Evolutionary conservation across 768 basidiomycete species (phyloP).

Genomic region (Rhizopogon vesiculosus): DNA sequence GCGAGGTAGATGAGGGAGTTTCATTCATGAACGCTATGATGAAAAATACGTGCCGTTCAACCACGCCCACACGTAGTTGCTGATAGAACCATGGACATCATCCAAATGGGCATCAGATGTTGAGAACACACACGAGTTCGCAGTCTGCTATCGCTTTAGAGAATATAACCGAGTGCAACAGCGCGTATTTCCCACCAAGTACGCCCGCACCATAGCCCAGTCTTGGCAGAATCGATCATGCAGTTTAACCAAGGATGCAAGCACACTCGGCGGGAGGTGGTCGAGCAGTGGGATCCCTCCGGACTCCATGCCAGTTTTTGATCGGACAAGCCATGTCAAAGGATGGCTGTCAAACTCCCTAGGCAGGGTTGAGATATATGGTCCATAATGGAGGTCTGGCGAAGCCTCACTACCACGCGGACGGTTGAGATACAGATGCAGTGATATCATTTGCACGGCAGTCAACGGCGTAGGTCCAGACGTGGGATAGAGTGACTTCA

Average conservation of each 20-base stretch:
- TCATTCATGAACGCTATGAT: not conserved
- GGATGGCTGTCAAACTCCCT: slow-evolving; percentile 73
- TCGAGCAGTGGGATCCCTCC: slow-evolving; percentile 31
- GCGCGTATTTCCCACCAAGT: slow-evolving; percentile 42
- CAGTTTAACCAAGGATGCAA: slow-evolving; percentile 36
- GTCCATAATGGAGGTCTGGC: slow-evolving; percentile 54
- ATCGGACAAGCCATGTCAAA: slow-evolving; percentile 60
- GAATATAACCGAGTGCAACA: not conserved
- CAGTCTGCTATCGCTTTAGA: not conserved
- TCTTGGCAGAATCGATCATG: slow-evolving; percentile 50
- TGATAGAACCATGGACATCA: slow-evolving; percentile 7
- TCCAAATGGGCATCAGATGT: not conserved
- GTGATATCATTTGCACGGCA: slow-evolving; percentile 71
- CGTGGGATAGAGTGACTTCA: slow-evolving; percentile 53
- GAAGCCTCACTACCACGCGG: slow-evolving; percentile 40
- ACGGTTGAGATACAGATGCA: slow-evolving; percentile 73
- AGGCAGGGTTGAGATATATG: slow-evolving; percentile 80
- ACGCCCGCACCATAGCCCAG: slow-evolving; percentile 46
- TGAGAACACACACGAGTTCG: not conserved
- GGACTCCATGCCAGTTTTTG: slow-evolving; percentile 12
- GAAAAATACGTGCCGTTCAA: slow-evolving; percentile 54
- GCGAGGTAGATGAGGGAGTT: slow-evolving; percentile 6
- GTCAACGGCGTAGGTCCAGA: slow-evolving; percentile 32
- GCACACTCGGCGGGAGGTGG: slow-evolving; percentile 45
- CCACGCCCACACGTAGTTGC: slow-evolving; percentile 85